Evolutionary conservation across 2,329 filamentous ascomycete genomes (phyloP), one percentile per base, ranked within the genome.

Genomic region (Trichoderma cornu-damae): DNA sequence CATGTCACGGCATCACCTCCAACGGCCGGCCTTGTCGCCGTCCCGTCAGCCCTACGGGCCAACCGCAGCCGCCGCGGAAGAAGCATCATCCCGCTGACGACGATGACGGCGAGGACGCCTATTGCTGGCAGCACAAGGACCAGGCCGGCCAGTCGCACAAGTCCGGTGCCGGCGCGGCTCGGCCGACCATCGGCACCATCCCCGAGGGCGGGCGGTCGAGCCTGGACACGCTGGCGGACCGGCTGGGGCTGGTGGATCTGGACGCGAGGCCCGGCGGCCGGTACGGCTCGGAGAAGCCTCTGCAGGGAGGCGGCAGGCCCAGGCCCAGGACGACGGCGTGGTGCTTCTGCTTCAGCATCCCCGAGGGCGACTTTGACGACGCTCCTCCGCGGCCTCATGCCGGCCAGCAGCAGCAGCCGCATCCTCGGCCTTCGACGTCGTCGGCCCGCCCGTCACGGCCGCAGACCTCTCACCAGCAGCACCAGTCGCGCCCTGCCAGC

Each of bases 121-220:
- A 91, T 74, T 97, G 93, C 77, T 96, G 89, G 88, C 91, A 96
- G 70, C 94, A 99, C 75, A 92, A 89, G 69, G 90, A 94, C 58
- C 94, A 99, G 72, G 90, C 90, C 57, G 68, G 69, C 63, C 66
- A 70, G 58, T 77, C 78, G 7, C 69, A 77, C 2, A 70, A 69
- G 43, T 77, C 77, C 16, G 79, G 73, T 60, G 75, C 77, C 2
- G 76, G 76, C 1, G n/a, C n/a, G n/a, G n/a, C n/a, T n/a, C 76
- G 30, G 14, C 50, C 38, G 2, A 38, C 50, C 44, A 7, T 4
- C 22, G 42, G 40, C 30, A 79, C 83, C 6, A 81, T 85, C 3
- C 71, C 86, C 54, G 80, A 85, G 64, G 78, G 82, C 58, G 16
- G 11, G 11, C 79, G 89, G 51, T 87, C 84, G 32, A 96, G 92